Percentiles rank a stretch among this genome's conserved stretches.
These are phyloP conservation scores for Botryosphaeria dothidea DNA, from an alignment of 2,329 filamentous ascomycete genomes.

Conservation along the genomic window DNA sequence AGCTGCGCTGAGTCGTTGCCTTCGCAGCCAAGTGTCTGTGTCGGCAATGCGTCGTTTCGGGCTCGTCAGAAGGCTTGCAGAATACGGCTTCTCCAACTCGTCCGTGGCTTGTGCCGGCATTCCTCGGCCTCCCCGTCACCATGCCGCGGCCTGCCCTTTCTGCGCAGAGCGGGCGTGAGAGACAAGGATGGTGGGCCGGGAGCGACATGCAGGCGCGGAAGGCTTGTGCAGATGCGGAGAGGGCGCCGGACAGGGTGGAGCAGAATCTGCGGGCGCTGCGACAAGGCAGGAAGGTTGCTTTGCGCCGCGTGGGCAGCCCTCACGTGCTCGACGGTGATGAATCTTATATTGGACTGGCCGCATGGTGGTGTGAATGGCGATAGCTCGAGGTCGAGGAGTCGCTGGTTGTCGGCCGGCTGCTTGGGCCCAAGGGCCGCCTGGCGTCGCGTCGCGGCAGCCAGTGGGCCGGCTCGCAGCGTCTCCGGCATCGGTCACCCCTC, in stretches of 20 bases:
- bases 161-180: background rate
- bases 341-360: background rate
- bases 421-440: too few species aligned
- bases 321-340: background rate
- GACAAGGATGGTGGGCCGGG: background rate
- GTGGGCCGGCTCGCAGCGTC: slow-evolving; percentile 3
- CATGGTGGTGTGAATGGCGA: background rate
- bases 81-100: background rate
- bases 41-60: background rate
- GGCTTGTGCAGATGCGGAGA: slow-evolving; percentile 6
- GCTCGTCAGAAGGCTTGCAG: background rate
- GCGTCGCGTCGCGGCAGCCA: too few species aligned
- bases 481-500: background rate
- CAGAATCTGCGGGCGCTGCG: background rate
- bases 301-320: background rate
- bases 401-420: background rate
- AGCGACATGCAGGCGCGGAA: slow-evolving; percentile 14
- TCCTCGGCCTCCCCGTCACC: background rate
- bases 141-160: slow-evolving; percentile 1
- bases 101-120: background rate
- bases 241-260: background rate
- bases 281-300: slow-evolving; percentile 14
- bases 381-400: too few species aligned
- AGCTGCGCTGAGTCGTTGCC: background rate
- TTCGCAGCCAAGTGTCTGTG: background rate